These are phyloP conservation scores for Cladosporium halotolerans DNA, from an alignment of 2,329 filamentous ascomycete genomes.

Conservation along the genomic window DNA sequence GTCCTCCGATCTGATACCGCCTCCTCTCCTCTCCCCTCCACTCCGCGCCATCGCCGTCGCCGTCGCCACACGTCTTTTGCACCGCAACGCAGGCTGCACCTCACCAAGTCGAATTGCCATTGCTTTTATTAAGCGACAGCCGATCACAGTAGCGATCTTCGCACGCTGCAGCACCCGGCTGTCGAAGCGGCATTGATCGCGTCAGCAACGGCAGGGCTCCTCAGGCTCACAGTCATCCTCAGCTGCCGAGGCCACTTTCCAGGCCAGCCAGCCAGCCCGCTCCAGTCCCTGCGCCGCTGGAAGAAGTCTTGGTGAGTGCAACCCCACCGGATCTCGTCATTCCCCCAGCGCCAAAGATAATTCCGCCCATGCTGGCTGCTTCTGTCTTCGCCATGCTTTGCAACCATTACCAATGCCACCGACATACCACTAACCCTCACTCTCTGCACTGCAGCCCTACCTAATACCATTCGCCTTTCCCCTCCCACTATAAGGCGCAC, in stretches of 20 bases:
- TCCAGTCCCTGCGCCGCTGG: background rate
- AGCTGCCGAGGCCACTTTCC: too few relatives aligned
- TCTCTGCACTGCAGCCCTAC: background rate
- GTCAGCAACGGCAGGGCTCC: background rate
- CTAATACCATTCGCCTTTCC: background rate
- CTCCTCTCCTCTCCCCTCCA: background rate
- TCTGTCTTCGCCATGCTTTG: background rate
- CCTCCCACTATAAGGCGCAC: background rate
- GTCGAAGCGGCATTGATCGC: background rate
- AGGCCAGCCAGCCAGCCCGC: too few relatives aligned
- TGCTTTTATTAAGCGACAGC: too few relatives aligned
- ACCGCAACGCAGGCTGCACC: too few relatives aligned
- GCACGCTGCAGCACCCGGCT: background rate
- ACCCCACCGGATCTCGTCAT: constrained; percentile 2
- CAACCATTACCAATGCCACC: constrained; percentile 5
- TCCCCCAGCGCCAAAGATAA: background rate
- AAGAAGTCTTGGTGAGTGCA: constrained; percentile 7
- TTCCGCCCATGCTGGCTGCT: background rate
- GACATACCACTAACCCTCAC: background rate
- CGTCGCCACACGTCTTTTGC: background rate
- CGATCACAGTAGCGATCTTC: background rate
- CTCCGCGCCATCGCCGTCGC: background rate
- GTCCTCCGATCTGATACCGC: background rate
- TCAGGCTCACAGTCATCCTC: too few relatives aligned
- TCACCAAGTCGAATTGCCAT: too few relatives aligned